Conservation (phyloP, 2,329 filamentous ascomycete species). For the Spiromastix sp. region DNA sequence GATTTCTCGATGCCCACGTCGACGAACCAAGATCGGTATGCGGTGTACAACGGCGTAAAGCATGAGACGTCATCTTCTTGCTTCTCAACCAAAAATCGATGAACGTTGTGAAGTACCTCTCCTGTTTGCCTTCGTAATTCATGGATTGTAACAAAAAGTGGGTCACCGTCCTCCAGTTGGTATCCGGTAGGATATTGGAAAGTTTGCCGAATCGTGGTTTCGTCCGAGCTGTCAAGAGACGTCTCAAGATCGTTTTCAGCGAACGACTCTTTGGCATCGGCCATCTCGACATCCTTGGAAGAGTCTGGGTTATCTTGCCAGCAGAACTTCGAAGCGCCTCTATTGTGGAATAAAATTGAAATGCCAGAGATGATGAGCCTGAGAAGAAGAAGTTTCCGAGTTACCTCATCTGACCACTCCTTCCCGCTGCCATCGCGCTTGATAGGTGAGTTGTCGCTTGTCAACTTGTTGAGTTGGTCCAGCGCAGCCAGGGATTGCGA, state of each 20-base stretch:
- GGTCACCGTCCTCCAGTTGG: slow-evolving; percentile 53
- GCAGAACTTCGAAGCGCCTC: slow-evolving; percentile 51
- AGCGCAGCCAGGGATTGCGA: slow-evolving; percentile 71
- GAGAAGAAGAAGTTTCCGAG: slow-evolving; percentile 76
- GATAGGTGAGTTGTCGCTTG: slow-evolving; percentile 67
- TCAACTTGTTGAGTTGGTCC: slow-evolving; percentile 65
- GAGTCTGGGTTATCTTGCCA: slow-evolving; percentile 30
- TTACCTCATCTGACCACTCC: slow-evolving; percentile 97
- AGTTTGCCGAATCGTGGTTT: slow-evolving; percentile 59
- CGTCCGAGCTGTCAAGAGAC: slow-evolving; percentile 47
- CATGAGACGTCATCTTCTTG: slow-evolving; percentile 94
- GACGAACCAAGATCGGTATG: slow-evolving; percentile 93
- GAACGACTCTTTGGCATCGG: slow-evolving; percentile 29
- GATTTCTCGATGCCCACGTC: slow-evolving; percentile 95
- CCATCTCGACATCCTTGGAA: slow-evolving; percentile 35
- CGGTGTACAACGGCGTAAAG: slow-evolving; percentile 85
- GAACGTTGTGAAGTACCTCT: slow-evolving; percentile 68
- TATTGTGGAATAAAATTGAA: slow-evolving; percentile 77
- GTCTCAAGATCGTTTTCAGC: slow-evolving; percentile 36
- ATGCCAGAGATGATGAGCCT: slow-evolving; percentile 84
- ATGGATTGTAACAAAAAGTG: slow-evolving; percentile 67
- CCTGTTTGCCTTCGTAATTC: slow-evolving; percentile 71
- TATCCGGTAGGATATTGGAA: slow-evolving; percentile 89
- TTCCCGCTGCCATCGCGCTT: slow-evolving; percentile 93
- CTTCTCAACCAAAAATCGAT: slow-evolving; percentile 68